Conservation (phyloP, 2,329 filamentous ascomycete genomes). For the Hortaea werneckii region DNA sequence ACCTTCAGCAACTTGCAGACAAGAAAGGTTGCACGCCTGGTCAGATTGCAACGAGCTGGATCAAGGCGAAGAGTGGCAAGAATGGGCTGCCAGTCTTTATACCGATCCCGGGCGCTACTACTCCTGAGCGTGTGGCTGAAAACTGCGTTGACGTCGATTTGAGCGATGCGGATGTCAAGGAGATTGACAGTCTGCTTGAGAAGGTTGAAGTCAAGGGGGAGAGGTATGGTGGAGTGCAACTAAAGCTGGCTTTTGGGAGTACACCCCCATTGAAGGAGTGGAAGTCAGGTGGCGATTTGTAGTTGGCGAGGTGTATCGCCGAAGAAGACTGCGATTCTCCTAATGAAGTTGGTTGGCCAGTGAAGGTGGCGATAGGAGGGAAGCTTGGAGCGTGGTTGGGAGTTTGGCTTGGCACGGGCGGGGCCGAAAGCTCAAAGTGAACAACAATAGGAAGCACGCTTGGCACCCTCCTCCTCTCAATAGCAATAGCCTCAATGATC, state of each 20-base stretch:
- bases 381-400: too few species aligned
- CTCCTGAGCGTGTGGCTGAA: constrained; percentile 29
- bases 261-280: constrained; percentile 14
- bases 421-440: not conserved
- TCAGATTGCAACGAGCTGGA: constrained; percentile 43
- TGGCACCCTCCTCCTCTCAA: not conserved
- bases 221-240: constrained; percentile 26
- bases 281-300: not conserved
- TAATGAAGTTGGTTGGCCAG: too few species aligned
- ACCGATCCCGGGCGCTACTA: constrained; percentile 35
- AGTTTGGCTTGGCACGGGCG: too few species aligned
- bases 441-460: not conserved
- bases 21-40: constrained; percentile 43
- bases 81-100: constrained; percentile 36
- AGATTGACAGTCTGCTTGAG: constrained; percentile 42
- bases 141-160: constrained; percentile 32
- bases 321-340: too few species aligned
- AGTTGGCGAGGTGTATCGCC: not conserved
- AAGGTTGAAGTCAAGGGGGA: constrained; percentile 33
- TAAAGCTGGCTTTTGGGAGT: constrained; percentile 18
- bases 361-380: too few species aligned
- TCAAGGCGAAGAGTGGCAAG: constrained; percentile 32
- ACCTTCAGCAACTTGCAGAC: constrained; percentile 48
- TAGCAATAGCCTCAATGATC: not conserved
- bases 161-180: constrained; percentile 39